A percentile compares a stretch with the other conserved stretches of the same genome.
Conservation (phyloP, 805 yeast species). For the Lipomyces lipofer region DNA sequence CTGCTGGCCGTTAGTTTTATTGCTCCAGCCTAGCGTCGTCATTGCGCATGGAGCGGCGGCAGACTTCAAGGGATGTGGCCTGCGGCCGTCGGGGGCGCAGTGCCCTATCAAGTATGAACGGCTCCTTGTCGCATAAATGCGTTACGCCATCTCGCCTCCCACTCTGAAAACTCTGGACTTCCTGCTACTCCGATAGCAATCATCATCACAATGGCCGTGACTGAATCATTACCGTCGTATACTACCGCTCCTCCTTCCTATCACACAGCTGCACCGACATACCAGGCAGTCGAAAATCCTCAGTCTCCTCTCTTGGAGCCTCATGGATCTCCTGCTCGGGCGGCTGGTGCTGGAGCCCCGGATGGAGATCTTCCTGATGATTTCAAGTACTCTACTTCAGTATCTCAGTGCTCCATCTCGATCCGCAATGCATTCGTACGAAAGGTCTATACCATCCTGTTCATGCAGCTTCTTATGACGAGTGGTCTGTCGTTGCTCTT, state of each 20-base stretch:
- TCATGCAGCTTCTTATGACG: conserved; percentile 64
- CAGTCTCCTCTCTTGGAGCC: conserved; percentile 21
- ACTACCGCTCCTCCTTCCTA: conserved; percentile 28
- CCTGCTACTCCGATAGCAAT: too few species aligned
- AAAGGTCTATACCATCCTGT: conserved; percentile 73
- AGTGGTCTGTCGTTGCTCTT: conserved; percentile 57
- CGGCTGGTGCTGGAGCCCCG: conserved; percentile 14
- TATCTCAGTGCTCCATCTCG: conserved; percentile 73
- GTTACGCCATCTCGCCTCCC: too few species aligned
- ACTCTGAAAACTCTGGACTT: too few species aligned
- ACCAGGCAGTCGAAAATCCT: not conserved
- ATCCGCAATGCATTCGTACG: conserved; percentile 74
- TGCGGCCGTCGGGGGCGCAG: too few species aligned
- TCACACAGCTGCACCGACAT: not conserved
- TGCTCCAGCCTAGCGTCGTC: too few species aligned
- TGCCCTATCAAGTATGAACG: too few species aligned
- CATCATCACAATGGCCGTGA: not conserved
- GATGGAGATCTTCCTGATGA: conserved; percentile 47
- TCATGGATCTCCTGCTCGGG: conserved; percentile 10
- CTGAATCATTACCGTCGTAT: conserved; percentile 8
- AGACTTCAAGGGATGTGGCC: too few species aligned
- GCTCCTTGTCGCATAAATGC: too few species aligned
- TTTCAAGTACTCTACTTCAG: conserved; percentile 77
- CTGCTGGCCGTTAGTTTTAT: too few species aligned
- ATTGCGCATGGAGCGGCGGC: too few species aligned